Evolutionary conservation across 257 asterid genomes (phyloP), one percentile per base, ranked within the genome.

Genomic region (Buddleja alternifolia): DNA sequence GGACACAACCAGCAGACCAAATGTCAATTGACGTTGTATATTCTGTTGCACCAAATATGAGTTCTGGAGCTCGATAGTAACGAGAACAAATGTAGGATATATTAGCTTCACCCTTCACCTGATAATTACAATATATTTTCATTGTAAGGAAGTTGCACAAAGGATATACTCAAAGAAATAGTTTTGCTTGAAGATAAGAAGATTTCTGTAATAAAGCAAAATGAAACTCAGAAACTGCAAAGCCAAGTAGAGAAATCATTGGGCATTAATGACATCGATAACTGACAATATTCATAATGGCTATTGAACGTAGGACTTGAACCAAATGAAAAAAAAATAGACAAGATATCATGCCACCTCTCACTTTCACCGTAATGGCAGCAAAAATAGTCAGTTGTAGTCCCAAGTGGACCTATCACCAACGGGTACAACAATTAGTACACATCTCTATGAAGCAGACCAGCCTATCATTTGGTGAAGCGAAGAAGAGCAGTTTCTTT

Each of bases 1-100:
- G 88, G 68, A 84, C 90, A 67, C 90, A 86, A 10, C 93, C 93
- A 20, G 86, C 90, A 40, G 93, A 86, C 93, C 90, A 86, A 52
- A 86, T 84, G 70, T 86, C 90, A 80, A 86, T 82, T 16, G 90
- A 71, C 4, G 85, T 73, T 29, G 88, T 72, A 66, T 86, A 86
- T 65, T 86, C 90, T 37, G 86, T 84, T 15, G 93, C 93, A 59
- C 93, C 93, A 73, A 86, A 84, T 76, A 86, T 84, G 61, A 86
- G 90, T 75, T 86, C 93, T 60, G 90, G 93, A 51, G 93, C 90
- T 6, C 93, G 82, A 74, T 86, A 86, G 73, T 84, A 86, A 24
- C 93, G 88, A 57, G 93, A 86, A 73, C 93, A 86, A 36, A 86
- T 86, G 74, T 86, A 86, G 20, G 93, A 82, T 65, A 86, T 86